Conservation (phyloP, 1,284 basidiomycete species). For the Ustilago hordei region DNA sequence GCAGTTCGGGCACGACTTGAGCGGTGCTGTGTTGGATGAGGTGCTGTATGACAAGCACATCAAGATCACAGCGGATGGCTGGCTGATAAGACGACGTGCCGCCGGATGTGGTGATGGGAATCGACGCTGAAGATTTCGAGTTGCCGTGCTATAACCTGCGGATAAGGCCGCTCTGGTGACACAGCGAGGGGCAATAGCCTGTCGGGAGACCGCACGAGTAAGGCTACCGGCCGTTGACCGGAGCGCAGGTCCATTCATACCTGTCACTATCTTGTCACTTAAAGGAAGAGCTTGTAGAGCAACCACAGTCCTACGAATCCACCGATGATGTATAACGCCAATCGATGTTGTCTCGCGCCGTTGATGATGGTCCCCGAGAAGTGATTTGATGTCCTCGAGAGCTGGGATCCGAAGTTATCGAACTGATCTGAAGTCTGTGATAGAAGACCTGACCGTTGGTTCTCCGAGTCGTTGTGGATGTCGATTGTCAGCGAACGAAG, state of each 20-base stretch:
- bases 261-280: conserved; percentile 2
- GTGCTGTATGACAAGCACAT: conserved; percentile 11
- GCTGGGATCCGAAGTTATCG: conserved; percentile 38
- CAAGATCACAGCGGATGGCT: not conserved
- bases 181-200: not conserved
- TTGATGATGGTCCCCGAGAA: conserved; percentile 46
- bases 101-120: not conserved
- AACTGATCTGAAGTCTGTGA: conserved; percentile 56
- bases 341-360: conserved; percentile 51
- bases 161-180: not conserved
- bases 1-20: conserved; percentile 48
- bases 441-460: conserved; percentile 43
- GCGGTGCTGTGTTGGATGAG: conserved; percentile 8
- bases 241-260: not conserved
- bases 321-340: conserved; percentile 57
- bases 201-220: not conserved
- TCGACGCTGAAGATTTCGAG: not conserved
- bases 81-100: not conserved
- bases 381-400: conserved; percentile 53
- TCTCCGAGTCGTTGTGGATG: conserved; percentile 64
- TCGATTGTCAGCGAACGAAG: conserved; percentile 63
- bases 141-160: not conserved
- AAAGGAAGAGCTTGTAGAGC: conserved; percentile 56
- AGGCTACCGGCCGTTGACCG: not conserved
- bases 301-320: conserved; percentile 55